phyloP scores from a whole-genome alignment of 768 basidiomycete species.

The Pleurotus salmoneostramineus region DNA sequence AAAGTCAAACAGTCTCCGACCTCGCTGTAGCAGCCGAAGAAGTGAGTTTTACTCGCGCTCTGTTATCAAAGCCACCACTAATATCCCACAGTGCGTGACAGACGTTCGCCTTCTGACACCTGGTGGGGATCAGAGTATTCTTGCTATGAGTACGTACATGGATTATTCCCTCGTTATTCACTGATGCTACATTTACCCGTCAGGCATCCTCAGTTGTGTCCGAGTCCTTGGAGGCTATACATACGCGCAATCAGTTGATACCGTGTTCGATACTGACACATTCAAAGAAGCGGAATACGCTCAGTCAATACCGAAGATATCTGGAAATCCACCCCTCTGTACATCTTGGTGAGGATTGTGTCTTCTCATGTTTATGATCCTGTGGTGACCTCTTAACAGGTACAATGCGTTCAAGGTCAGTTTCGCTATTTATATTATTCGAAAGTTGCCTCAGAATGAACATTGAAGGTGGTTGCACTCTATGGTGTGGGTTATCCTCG shows the following conservation, averaged over 20 bases:
- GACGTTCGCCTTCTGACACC: slow-evolving; percentile 58
- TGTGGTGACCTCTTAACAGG: slow-evolving; percentile 26
- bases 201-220: slow-evolving; percentile 59
- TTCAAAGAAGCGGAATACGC: slow-evolving; percentile 57
- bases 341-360: slow-evolving; percentile 50
- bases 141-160: slow-evolving; percentile 44
- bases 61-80: neutral
- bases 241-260: slow-evolving; percentile 38
- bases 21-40: slow-evolving; percentile 57
- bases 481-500: slow-evolving; percentile 57
- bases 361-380: neutral
- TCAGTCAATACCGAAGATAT: slow-evolving; percentile 33
- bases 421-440: neutral
- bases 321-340: slow-evolving; percentile 47
- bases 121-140: slow-evolving; percentile 45
- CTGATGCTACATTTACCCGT: neutral
- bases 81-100: slow-evolving; percentile 39
- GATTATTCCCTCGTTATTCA: neutral
- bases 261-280: slow-evolving; percentile 55
- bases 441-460: neutral
- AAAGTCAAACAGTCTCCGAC: slow-evolving; percentile 45
- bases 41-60: slow-evolving; percentile 26
- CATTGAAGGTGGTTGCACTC: slow-evolving; percentile 51
- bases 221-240: slow-evolving; percentile 65
- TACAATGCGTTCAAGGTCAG: slow-evolving; percentile 63